These are phyloP conservation scores for Sergeia podlipaevii DNA, from an alignment of 208 protist genomes.

Conservation along the genomic window DNA sequence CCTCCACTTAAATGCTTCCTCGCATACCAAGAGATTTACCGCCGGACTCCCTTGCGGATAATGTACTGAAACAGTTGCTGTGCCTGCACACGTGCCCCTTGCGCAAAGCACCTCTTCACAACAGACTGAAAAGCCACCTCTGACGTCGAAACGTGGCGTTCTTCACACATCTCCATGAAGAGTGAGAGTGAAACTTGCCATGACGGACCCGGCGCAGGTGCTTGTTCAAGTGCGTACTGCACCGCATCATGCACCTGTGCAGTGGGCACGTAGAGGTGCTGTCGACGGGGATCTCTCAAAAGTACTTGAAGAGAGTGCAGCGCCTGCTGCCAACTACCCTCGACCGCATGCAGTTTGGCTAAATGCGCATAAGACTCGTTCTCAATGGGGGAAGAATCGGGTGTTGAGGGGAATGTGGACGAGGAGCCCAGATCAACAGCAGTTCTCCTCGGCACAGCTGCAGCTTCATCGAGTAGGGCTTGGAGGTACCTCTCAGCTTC, in stretches of 20 bases:
- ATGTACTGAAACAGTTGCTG: slow-evolving; percentile 57
- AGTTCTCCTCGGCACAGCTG: background rate
- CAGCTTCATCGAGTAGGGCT: slow-evolving; percentile 10
- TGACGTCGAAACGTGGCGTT: slow-evolving; percentile 52
- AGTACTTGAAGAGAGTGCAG: slow-evolving; percentile 46
- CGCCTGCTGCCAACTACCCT: slow-evolving; percentile 51
- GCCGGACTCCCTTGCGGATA: slow-evolving; percentile 23
- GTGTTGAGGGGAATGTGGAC: too few relatives aligned
- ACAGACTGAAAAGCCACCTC: slow-evolving; percentile 71
- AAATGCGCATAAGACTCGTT: slow-evolving; percentile 62
- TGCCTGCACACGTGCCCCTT: slow-evolving; percentile 43
- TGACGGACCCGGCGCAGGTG: slow-evolving; percentile 30
- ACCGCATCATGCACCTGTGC: slow-evolving; percentile 74
- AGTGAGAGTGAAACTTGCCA: slow-evolving; percentile 62
- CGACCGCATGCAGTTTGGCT: slow-evolving; percentile 35
- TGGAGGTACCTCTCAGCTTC: slow-evolving; percentile 19
- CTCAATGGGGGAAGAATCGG: slow-evolving; percentile 21
- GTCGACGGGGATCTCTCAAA: slow-evolving; percentile 25
- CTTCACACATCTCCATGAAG: slow-evolving; percentile 52
- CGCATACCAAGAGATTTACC: too few relatives aligned
- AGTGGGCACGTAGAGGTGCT: slow-evolving; percentile 47
- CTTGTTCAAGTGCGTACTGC: slow-evolving; percentile 75
- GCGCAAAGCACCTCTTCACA: slow-evolving; percentile 61
- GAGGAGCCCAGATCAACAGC: too few relatives aligned
- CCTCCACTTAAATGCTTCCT: too few relatives aligned